These are phyloP conservation scores for Trichophyton rubrum DNA, from an alignment of 2,329 filamentous ascomycete genomes.

Conservation along the genomic window DNA sequence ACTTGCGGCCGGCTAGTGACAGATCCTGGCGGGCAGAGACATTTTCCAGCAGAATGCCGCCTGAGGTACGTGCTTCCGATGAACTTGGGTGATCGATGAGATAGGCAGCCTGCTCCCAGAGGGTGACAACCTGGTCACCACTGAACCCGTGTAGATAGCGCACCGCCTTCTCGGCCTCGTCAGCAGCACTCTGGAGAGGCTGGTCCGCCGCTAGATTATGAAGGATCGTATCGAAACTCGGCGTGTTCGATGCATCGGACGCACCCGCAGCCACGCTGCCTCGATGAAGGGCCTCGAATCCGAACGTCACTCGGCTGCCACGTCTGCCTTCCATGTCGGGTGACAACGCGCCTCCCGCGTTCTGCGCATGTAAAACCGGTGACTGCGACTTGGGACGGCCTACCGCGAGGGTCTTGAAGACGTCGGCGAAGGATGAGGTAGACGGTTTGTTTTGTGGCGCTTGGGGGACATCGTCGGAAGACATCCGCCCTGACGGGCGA, in stretches of 20 bases:
- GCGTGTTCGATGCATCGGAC: slow-evolving; percentile 26
- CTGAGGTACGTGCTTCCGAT: slow-evolving; percentile 25
- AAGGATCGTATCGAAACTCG: slow-evolving; percentile 29
- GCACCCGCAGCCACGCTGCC: slow-evolving; percentile 24
- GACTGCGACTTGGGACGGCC: slow-evolving; percentile 29
- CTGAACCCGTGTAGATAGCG: slow-evolving; percentile 26
- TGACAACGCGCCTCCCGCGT: slow-evolving; percentile 19
- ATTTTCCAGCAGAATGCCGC: slow-evolving; percentile 26
- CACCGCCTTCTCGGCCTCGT: slow-evolving; percentile 28
- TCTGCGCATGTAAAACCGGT: slow-evolving; percentile 23
- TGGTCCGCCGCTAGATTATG: slow-evolving; percentile 25
- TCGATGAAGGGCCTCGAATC: slow-evolving; percentile 32
- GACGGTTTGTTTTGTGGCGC: slow-evolving; percentile 24
- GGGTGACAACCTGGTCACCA: slow-evolving; percentile 28
- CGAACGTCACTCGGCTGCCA: slow-evolving; percentile 22
- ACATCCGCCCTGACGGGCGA: slow-evolving; percentile 24
- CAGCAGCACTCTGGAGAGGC: slow-evolving; percentile 24
- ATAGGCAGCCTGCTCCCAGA: slow-evolving; percentile 31
- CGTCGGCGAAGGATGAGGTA: slow-evolving; percentile 31
- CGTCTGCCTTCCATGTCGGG: slow-evolving; percentile 24
- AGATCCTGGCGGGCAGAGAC: slow-evolving; percentile 30
- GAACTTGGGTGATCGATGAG: slow-evolving; percentile 26
- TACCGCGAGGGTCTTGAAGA: slow-evolving; percentile 32
- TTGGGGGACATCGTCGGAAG: slow-evolving; percentile 31
- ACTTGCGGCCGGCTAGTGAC: slow-evolving; percentile 23